A percentile compares a stretch with the other conserved stretches of the same genome.
Conservation (phyloP, 208 protist genomes). For the Herpetomonas tarakana region DNA sequence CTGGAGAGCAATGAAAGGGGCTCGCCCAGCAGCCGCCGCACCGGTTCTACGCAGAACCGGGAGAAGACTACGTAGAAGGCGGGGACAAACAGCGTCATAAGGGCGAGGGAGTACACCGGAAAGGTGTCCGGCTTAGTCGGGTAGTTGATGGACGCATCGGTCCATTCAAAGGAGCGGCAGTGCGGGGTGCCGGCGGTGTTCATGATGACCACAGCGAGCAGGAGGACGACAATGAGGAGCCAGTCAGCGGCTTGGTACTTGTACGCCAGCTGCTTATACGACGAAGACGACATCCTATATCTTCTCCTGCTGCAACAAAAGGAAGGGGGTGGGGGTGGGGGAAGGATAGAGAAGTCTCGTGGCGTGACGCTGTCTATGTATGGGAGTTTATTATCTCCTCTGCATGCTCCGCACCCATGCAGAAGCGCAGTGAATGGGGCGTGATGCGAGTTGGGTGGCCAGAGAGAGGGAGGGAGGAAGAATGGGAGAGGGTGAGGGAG, state of each 20-base stretch:
- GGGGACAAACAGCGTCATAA: constrained; percentile 34
- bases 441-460: too few relatives aligned
- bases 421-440: too few relatives aligned
- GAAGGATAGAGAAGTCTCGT: too few relatives aligned
- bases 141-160: constrained; percentile 64
- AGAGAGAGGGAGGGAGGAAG: too few relatives aligned
- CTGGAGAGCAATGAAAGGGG: constrained; percentile 22
- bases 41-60: constrained; percentile 22
- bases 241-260: constrained; percentile 55
- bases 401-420: too few relatives aligned
- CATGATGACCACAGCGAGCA: constrained; percentile 14
- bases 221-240: constrained; percentile 18
- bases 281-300: neutral
- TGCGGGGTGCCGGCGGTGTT: constrained; percentile 16
- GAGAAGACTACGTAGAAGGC: constrained; percentile 41
- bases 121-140: constrained; percentile 49
- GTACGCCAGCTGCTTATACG: constrained; percentile 11
- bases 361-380: too few relatives aligned
- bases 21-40: constrained; percentile 22
- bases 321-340: too few relatives aligned
- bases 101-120: constrained; percentile 44
- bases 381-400: too few relatives aligned
- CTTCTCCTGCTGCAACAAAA: too few relatives aligned
- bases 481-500: too few relatives aligned
- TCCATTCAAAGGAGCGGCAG: constrained; percentile 74